Evolutionary conservation across 768 basidiomycete genomes (phyloP).

Genomic region (Boletus vermiculosoides): DNA sequence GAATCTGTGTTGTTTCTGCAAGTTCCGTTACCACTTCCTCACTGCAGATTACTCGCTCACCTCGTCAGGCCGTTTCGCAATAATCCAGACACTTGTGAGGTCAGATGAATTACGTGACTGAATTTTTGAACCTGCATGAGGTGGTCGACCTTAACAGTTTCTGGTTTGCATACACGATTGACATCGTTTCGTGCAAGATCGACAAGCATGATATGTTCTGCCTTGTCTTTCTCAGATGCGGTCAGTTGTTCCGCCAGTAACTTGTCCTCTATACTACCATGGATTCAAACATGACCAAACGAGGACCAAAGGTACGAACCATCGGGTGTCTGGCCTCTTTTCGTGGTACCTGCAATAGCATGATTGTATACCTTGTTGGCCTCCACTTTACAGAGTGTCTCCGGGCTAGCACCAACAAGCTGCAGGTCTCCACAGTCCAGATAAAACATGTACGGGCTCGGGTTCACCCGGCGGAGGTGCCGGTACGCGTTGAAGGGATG

Average conservation of each 20-base stretch:
- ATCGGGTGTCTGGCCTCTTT: conserved; percentile 79
- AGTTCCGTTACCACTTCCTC: conserved; percentile 2
- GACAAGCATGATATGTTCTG: conserved; percentile 99
- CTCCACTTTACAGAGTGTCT: conserved; percentile 95
- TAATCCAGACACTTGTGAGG: conserved; percentile 88
- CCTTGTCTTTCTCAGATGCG: conserved; percentile 89
- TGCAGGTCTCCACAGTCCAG: conserved; percentile 91
- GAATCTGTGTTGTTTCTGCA: conserved; percentile 53
- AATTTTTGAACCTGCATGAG: conserved; percentile 94
- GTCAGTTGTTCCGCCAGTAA: conserved; percentile 69
- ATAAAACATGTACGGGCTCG: conserved; percentile 99
- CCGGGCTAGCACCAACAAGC: conserved; percentile 97
- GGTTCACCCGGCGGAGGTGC: conserved; percentile 90
- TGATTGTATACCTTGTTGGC: conserved; percentile 93
- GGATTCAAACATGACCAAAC: conserved; percentile 5
- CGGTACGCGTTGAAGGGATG: conserved; percentile 99
- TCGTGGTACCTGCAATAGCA: conserved; percentile 94
- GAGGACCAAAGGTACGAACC: conserved; percentile 48
- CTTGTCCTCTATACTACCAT: conserved; percentile 75
- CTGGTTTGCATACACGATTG: conserved; percentile 92
- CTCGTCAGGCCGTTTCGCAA: conserved; percentile 81
- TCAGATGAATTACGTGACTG: conserved; percentile 97
- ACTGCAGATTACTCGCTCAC: conserved; percentile 38
- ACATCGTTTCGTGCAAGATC: conserved; percentile 98
- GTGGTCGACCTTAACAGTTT: conserved; percentile 94